Conservation (phyloP, 2,329 filamentous ascomycete genomes). For the Pyrenochaeta sp. region DNA sequence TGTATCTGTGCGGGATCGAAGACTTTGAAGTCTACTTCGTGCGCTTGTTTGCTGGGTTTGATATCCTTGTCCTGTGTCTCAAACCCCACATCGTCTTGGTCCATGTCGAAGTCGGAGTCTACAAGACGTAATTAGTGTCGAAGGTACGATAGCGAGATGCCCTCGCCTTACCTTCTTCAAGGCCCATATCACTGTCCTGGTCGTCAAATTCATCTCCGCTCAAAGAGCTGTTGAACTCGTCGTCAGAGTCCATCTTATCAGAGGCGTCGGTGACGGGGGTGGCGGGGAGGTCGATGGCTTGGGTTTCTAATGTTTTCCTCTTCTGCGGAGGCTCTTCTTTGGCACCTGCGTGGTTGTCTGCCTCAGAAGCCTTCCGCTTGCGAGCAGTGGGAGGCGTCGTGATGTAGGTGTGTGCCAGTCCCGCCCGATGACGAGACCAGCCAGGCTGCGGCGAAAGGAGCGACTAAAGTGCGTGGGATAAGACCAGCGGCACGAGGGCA, state of each 20-base stretch:
- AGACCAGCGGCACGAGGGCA: conserved; percentile 13
- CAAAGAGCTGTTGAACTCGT: conserved; percentile 87
- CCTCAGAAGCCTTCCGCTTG: conserved; percentile 52
- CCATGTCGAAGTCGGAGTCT: conserved; percentile 64
- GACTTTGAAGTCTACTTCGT: conserved; percentile 86
- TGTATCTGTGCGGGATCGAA: conserved; percentile 83
- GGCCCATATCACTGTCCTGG: conserved; percentile 74
- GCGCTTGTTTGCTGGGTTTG: conserved; percentile 76
- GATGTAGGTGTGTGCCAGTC: conserved; percentile 43
- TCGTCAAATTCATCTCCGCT: conserved; percentile 81
- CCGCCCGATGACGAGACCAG: conserved; percentile 54
- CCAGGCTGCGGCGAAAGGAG: conserved; percentile 41
- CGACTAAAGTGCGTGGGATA: conserved; percentile 12
- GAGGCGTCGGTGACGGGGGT: conserved; percentile 47
- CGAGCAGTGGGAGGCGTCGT: conserved; percentile 48
- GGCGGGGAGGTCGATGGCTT: conserved; percentile 33
- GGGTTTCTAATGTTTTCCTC: conserved; percentile 29
- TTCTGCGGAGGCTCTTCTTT: conserved; percentile 44
- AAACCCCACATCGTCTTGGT: conserved; percentile 69
- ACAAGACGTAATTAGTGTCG: conserved; percentile 20
- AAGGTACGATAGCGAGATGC: background rate
- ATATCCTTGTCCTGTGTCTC: conserved; percentile 74
- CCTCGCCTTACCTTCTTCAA: conserved; percentile 52
- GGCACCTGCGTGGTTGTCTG: conserved; percentile 34
- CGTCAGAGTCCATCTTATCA: conserved; percentile 88